Evolutionary conservation across 805 yeast species (phyloP), one percentile per base, ranked within the genome.

Genomic region (Yarrowia hollandica): DNA sequence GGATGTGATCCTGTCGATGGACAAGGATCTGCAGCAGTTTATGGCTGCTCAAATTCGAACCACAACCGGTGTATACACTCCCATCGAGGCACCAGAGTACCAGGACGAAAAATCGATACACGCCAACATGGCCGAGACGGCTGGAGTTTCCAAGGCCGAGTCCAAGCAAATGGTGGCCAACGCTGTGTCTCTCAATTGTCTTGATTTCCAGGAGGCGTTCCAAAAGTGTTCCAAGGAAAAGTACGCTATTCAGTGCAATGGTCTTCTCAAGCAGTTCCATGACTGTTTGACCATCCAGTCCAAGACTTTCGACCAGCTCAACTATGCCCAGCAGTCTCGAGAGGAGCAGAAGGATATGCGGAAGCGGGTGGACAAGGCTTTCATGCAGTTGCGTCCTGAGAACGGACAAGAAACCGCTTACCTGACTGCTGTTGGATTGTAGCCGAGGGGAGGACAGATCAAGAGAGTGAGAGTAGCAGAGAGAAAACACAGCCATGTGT

Each of bases 171-270:
- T 52, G 34, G 42, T 52, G 14, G 44, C 55, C 23, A 37, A 52
- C 7, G 58, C 58, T 15, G 58, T 35, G 9, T 35, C 42, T 7
- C 44, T 52, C 14, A 52, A 52, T 19, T 52, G 58, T n/a, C 19
- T 37, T 23, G 58, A 52, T 21, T 52, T 52, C 15, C 58, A 52
- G 35, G 44, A 22, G 34, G 58, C 58, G 14, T 52, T 35, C n/a
- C 42, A 37, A 15, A 25, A 28, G 26, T 52, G 58, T 7, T 5
- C 35, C 19, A 25, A 25, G 26, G 33, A 25, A n/a, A 35, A 52
- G 44, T 35, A 35, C 35, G 42, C 44, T 4, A 18, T 52, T 1
- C 58, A 52, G 21, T 52, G 58, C 35, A 52, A 52, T 6, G 44
- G 19, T 5, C 44, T 52, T 26, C 10, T 52, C 9, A 23, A 28